Conservation (phyloP, 176 grass and related monocot species). For the Oropetium thomaeum region DNA sequence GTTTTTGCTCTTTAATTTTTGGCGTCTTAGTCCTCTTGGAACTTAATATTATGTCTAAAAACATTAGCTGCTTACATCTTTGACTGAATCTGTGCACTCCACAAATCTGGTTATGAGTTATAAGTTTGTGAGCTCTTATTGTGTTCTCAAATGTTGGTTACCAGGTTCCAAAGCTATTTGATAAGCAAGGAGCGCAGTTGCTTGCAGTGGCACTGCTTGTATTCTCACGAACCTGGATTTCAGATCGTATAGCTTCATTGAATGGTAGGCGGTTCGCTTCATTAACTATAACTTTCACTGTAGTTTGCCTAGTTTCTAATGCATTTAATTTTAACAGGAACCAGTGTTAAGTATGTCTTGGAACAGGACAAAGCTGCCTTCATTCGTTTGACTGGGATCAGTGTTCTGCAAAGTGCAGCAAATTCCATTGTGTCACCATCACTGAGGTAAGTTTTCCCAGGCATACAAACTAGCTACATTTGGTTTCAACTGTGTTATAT, state of each 20-base stretch:
- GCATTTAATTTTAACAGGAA: conserved; percentile 55
- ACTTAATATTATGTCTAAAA: conserved; percentile 12
- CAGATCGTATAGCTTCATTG: conserved; percentile 93
- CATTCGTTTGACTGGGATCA: conserved; percentile 76
- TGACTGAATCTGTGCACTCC: background rate
- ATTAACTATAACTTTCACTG: background rate
- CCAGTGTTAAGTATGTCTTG: conserved; percentile 93
- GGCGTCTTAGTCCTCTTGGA: background rate
- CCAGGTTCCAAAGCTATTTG: conserved; percentile 85
- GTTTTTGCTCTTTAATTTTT: background rate
- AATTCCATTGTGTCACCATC: conserved; percentile 93
- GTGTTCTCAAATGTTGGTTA: conserved; percentile 14
- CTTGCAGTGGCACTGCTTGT: conserved; percentile 87
- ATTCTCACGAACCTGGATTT: conserved; percentile 94
- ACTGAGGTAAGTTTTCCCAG: conserved; percentile 47
- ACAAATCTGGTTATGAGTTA: background rate
- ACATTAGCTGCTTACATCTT: background rate
- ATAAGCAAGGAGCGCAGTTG: conserved; percentile 89
- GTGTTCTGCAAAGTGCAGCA: conserved; percentile 96
- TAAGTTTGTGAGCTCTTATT: conserved; percentile 20
- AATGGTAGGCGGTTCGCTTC: conserved; percentile 61
- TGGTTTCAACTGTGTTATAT: background rate
- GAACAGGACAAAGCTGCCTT: conserved; percentile 96
- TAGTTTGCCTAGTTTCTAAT: conserved; percentile 5
- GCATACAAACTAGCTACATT: background rate